These are phyloP conservation scores for Penicillium odoratum DNA, from an alignment of 495 filamentous ascomycete species.

Conservation along the genomic window DNA sequence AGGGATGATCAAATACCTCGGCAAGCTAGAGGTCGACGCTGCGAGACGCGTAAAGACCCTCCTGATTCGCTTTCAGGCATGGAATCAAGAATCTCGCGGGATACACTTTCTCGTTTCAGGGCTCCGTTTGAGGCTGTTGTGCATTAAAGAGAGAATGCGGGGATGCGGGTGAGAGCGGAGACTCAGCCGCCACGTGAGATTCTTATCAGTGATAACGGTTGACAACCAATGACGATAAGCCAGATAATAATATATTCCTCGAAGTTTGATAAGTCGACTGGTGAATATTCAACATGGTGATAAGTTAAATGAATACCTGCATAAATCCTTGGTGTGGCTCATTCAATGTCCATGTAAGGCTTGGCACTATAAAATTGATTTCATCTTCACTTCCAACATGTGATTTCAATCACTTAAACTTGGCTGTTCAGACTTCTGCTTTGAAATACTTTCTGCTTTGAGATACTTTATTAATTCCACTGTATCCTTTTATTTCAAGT, in stretches of 20 bases:
- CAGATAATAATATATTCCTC: not conserved
- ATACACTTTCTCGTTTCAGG: constrained; percentile 7
- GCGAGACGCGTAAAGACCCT: constrained; percentile 25
- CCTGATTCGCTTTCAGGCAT: constrained; percentile 15
- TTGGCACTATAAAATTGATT: no score
- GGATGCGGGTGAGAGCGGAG: constrained; percentile 13
- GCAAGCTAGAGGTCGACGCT: constrained; percentile 35
- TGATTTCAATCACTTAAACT: no score
- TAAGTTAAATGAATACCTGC: no score
- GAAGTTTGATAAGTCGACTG: not conserved
- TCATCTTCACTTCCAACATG: no score
- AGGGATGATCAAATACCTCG: constrained; percentile 23
- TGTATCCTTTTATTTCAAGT: no score
- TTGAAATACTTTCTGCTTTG: no score
- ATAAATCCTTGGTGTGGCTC: no score
- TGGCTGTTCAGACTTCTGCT: no score
- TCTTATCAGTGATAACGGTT: not conserved
- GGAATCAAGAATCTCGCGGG: not conserved
- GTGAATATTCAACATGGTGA: not conserved
- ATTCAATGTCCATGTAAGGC: no score
- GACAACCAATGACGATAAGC: not conserved
- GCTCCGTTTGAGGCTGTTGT: not conserved
- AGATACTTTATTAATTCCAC: no score
- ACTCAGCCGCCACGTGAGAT: constrained; percentile 9
- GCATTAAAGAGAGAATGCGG: constrained; percentile 5